A percentile compares a stretch with the other conserved stretches of the same genome.
These are phyloP conservation scores for Camillea tinctor DNA, from an alignment of 2,329 filamentous ascomycete genomes.

Conservation along the genomic window DNA sequence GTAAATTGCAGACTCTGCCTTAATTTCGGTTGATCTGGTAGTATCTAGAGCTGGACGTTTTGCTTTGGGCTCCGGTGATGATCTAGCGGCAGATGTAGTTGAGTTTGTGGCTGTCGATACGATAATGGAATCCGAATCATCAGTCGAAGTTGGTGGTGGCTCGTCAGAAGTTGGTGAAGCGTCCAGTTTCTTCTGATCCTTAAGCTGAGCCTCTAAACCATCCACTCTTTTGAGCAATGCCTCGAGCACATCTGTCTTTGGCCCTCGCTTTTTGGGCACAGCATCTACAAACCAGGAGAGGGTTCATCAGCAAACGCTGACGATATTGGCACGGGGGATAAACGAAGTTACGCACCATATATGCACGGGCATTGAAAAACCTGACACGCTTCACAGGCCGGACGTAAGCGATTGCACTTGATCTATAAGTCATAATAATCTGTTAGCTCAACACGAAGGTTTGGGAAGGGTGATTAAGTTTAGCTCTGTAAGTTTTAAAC, in stretches of 20 bases:
- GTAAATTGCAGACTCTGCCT: slow-evolving; percentile 40
- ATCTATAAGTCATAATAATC: slow-evolving; percentile 55
- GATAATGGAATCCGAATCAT: slow-evolving; percentile 24
- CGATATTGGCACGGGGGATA: slow-evolving; percentile 11
- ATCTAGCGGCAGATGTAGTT: slow-evolving; percentile 25
- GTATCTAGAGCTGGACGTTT: slow-evolving; percentile 42
- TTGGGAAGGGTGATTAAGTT: slow-evolving; percentile 5
- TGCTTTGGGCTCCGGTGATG: slow-evolving; percentile 38
- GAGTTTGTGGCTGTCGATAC: slow-evolving; percentile 21
- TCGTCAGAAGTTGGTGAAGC: slow-evolving; percentile 39
- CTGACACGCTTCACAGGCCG: slow-evolving; percentile 84
- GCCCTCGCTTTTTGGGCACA: slow-evolving; percentile 83
- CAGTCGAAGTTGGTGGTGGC: slow-evolving; percentile 23
- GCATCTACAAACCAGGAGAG: slow-evolving; percentile 58
- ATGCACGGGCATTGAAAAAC: slow-evolving; percentile 86
- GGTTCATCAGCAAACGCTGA: slow-evolving; percentile 7
- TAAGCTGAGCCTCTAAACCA: slow-evolving; percentile 76
- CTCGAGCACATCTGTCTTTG: slow-evolving; percentile 86
- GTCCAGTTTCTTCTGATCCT: slow-evolving; percentile 59
- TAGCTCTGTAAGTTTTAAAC: slow-evolving; percentile 1
- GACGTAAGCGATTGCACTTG: slow-evolving; percentile 84
- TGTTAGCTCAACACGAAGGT: slow-evolving; percentile 20
- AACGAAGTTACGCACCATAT: slow-evolving; percentile 62
- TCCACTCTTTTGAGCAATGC: slow-evolving; percentile 82
- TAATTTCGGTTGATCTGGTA: slow-evolving; percentile 32